A percentile compares a stretch with the other conserved stretches of the same genome.
Conservation (phyloP, 2,329 filamentous ascomycete genomes). For the Beauveria asiatica region DNA sequence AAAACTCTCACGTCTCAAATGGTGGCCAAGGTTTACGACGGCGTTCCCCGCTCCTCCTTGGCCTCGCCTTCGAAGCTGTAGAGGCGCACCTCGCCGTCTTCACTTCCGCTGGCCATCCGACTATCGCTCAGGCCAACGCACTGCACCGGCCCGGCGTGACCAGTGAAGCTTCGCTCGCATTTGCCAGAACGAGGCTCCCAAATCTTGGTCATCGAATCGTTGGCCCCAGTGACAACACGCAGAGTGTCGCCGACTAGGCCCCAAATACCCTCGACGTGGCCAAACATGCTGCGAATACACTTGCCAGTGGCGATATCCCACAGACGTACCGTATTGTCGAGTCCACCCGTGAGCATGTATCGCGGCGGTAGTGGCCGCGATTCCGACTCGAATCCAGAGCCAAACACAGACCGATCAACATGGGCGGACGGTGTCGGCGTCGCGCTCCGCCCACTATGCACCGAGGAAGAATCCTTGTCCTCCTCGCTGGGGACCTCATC, state of each 20-base stretch:
- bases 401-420: constrained; percentile 48
- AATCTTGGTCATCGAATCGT: constrained; percentile 87
- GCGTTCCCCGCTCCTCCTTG: constrained; percentile 42
- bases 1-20: constrained; percentile 24
- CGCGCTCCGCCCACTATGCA: constrained; percentile 38
- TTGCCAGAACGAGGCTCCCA: constrained; percentile 91
- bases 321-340: constrained; percentile 84
- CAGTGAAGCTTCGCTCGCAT: constrained; percentile 86
- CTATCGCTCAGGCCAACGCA: constrained; percentile 88
- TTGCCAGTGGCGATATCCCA: constrained; percentile 81
- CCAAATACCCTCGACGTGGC: constrained; percentile 95
- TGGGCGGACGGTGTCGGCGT: constrained; percentile 27
- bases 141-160: constrained; percentile 83
- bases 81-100: constrained; percentile 84
- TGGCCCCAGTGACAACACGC: constrained; percentile 78
- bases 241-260: constrained; percentile 81
- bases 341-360: constrained; percentile 87
- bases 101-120: constrained; percentile 81
- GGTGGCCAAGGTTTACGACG: constrained; percentile 27
- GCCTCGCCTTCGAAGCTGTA: constrained; percentile 61
- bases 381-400: constrained; percentile 53
- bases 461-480: constrained; percentile 46
- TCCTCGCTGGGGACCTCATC: constrained; percentile 52
- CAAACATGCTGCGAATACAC: constrained; percentile 89
- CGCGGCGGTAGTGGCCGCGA: constrained; percentile 67